Evolutionary conservation across 73 alveolate genomes (phyloP).

Genomic region (Blepharisma stoltei): DNA sequence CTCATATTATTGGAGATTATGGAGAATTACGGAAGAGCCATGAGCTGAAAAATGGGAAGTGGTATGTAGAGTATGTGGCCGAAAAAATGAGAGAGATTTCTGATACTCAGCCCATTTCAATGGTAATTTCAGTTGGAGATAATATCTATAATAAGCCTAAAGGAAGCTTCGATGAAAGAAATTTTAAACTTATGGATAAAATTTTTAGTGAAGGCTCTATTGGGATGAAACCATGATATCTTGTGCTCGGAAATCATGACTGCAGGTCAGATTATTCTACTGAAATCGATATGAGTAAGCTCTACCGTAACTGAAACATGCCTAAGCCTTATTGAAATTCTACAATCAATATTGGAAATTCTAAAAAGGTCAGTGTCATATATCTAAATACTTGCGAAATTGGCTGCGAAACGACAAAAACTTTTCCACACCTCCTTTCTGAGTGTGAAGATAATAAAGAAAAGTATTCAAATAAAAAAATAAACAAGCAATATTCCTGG

Average conservation of each 20-base stretch:
- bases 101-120: neutral
- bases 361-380: neutral
- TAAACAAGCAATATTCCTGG: neutral
- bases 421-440: no score
- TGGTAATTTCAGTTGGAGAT: slow-evolving; percentile 10
- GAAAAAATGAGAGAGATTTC: neutral
- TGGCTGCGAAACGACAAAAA: neutral
- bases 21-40: neutral
- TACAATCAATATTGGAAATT: neutral
- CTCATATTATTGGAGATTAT: slow-evolving; percentile 17
- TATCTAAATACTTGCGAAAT: neutral
- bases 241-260: slow-evolving; percentile 13
- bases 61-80: no score
- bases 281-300: neutral
- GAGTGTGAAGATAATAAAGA: neutral
- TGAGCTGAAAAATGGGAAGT: no score
- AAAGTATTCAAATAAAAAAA: neutral
- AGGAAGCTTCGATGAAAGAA: neutral
- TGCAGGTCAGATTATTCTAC: neutral
- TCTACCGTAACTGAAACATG: neutral
- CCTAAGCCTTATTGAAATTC: neutral
- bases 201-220: neutral
- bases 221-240: neutral
- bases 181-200: neutral
- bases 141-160: neutral